Percentiles rank a stretch among this genome's conserved stretches.
Conservation (phyloP, 768 basidiomycete species). For the Russula foetens region DNA sequence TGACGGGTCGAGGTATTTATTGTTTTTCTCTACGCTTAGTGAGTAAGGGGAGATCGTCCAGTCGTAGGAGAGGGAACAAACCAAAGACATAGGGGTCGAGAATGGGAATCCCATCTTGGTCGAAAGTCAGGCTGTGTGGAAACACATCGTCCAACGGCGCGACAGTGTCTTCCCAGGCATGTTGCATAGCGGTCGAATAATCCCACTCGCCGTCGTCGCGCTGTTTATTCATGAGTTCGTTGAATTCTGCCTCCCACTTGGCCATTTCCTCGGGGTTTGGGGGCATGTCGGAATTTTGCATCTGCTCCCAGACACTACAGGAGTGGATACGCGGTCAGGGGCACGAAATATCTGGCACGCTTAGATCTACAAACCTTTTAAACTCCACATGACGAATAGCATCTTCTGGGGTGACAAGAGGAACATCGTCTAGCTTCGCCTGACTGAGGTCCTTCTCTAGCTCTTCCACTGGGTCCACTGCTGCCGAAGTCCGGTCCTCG, state of each 20-base stretch:
- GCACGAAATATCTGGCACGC: background rate
- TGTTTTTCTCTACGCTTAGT: conserved; percentile 50
- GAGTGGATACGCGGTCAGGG: background rate
- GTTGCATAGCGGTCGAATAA: conserved; percentile 49
- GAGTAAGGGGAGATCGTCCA: background rate
- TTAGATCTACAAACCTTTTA: conserved; percentile 37
- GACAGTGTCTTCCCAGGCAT: conserved; percentile 40
- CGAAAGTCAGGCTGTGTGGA: conserved; percentile 39
- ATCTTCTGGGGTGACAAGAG: conserved; percentile 12
- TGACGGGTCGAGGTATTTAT: conserved; percentile 57
- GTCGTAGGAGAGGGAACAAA: conserved; percentile 30
- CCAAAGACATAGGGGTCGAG: conserved; percentile 71
- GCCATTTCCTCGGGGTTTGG: conserved; percentile 56
- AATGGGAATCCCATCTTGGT: conserved; percentile 70
- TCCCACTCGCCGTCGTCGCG: conserved; percentile 53
- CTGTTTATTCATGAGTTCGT: conserved; percentile 62
- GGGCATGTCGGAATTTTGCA: conserved; percentile 49
- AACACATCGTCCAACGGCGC: conserved; percentile 26
- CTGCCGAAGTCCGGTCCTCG: conserved; percentile 24
- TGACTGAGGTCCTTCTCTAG: conserved; percentile 34
- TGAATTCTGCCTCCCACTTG: conserved; percentile 80
- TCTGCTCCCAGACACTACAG: conserved; percentile 52
- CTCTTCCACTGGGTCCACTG: conserved; percentile 38
- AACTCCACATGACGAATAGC: conserved; percentile 34
- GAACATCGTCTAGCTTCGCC: conserved; percentile 18